Evolutionary conservation across 371 early-diverging fungal genomes (phyloP).

Genomic region (Nosema granulosis): DNA sequence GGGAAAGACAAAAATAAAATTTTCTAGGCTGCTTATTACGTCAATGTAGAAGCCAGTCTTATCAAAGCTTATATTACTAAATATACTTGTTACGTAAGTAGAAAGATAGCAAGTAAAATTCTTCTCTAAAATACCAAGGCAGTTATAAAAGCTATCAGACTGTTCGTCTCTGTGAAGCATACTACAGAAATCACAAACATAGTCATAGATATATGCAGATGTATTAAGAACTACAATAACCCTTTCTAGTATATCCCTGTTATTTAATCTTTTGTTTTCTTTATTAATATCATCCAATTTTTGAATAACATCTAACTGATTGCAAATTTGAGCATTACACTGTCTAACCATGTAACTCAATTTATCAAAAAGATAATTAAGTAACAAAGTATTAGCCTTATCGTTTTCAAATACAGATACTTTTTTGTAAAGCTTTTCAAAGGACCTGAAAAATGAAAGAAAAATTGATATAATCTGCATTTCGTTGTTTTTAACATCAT

Average conservation of each 20-base stretch:
- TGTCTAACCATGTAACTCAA: conserved; percentile 17
- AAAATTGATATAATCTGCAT: conserved; percentile 41
- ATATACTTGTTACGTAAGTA: conserved; percentile 12
- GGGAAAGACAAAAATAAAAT: conserved; percentile 19
- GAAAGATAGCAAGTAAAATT: conserved; percentile 11
- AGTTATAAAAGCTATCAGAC: too few relatives aligned
- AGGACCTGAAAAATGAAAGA: conserved; percentile 48
- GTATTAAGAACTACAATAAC: conserved; percentile 10
- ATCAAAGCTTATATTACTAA: conserved; percentile 16
- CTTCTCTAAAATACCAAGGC: conserved; percentile 16
- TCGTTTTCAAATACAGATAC: conserved; percentile 48
- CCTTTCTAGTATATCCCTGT: neutral
- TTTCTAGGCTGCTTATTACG: conserved; percentile 31
- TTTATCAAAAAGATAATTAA: conserved; percentile 15
- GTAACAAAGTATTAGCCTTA: conserved; percentile 13
- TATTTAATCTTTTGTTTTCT: conserved; percentile 31
- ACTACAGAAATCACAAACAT: neutral
- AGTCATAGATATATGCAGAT: conserved; percentile 1
- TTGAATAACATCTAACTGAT: conserved; percentile 7
- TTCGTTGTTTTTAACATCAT: conserved; percentile 37
- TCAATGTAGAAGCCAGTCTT: conserved; percentile 15
- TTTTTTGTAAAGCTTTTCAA: conserved; percentile 31
- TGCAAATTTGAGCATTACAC: neutral
- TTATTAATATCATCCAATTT: conserved; percentile 34
- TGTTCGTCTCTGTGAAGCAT: neutral